These are phyloP conservation scores for Dioscorea alata DNA, from an alignment of 106 monocot species.

Conservation along the genomic window DNA sequence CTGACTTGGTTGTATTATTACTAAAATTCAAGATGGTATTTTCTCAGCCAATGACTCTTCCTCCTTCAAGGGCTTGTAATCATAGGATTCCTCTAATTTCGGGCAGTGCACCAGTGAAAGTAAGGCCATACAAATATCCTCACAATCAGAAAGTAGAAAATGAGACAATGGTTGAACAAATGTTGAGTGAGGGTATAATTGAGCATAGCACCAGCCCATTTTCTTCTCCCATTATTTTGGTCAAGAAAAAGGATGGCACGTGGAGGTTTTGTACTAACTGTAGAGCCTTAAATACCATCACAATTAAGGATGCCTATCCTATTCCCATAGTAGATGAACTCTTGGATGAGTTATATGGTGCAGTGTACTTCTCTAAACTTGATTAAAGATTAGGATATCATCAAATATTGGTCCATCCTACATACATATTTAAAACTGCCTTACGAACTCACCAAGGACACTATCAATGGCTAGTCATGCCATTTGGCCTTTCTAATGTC, in stretches of 20 bases:
- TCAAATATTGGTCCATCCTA: background rate
- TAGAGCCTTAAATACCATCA: background rate
- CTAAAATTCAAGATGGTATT: no score
- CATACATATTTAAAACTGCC: background rate
- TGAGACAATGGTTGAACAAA: no score
- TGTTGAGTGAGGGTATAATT: no score
- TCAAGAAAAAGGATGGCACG: slow-evolving; percentile 1
- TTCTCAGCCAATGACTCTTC: no score
- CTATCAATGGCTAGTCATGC: slow-evolving; percentile 1
- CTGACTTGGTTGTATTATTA: no score
- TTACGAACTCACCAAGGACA: background rate
- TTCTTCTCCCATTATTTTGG: no score
- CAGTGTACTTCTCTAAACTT: background rate
- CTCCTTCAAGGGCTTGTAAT: no score
- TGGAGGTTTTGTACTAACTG: slow-evolving; percentile 2
- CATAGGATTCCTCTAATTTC: no score
- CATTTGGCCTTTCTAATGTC: background rate
- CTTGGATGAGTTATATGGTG: background rate
- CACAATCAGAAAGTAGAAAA: no score
- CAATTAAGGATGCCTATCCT: background rate
- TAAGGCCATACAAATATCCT: no score
- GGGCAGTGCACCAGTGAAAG: no score
- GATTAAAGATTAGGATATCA: background rate
- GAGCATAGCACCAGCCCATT: no score
- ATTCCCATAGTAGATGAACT: background rate